A percentile compares a stretch with the other conserved stretches of the same genome.
Conservation (phyloP, 2,329 filamentous ascomycete genomes). For the Paecilomyces dactylethromorphus region DNA sequence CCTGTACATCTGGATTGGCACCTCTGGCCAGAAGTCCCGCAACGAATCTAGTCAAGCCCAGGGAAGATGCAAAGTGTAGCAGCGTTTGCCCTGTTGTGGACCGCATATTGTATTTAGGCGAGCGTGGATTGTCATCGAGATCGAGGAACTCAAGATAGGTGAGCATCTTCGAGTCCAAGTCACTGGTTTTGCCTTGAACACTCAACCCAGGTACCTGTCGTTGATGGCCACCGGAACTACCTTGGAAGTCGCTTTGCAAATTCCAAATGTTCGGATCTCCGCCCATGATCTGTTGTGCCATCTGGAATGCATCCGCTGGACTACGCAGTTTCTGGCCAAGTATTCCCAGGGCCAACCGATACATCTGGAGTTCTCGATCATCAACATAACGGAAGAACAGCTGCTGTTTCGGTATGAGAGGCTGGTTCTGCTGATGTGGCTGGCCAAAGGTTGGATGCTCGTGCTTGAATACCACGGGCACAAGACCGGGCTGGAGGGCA, state of each 20-base stretch:
- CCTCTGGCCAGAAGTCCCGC: slow-evolving; percentile 70
- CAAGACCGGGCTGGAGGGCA: slow-evolving; percentile 58
- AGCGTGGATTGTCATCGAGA: slow-evolving; percentile 64
- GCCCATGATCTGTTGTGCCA: slow-evolving; percentile 43
- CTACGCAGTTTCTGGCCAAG: slow-evolving; percentile 41
- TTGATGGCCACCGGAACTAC: slow-evolving; percentile 39
- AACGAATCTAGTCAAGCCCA: slow-evolving; percentile 69
- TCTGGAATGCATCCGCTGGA: slow-evolving; percentile 42
- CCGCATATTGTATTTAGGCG: slow-evolving; percentile 60
- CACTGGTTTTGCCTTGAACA: slow-evolving; percentile 36
- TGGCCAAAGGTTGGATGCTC: slow-evolving; percentile 43
- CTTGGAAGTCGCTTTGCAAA: slow-evolving; percentile 35
- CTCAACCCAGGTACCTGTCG: slow-evolving; percentile 39
- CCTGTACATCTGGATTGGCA: slow-evolving; percentile 67
- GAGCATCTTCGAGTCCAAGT: slow-evolving; percentile 63
- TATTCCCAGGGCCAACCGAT: slow-evolving; percentile 37
- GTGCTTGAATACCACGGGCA: slow-evolving; percentile 64
- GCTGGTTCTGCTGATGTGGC: slow-evolving; percentile 34
- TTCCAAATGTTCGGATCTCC: slow-evolving; percentile 44
- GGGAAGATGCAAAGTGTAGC: slow-evolving; percentile 69
- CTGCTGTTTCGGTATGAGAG: slow-evolving; percentile 42
- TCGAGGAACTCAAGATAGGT: slow-evolving; percentile 73
- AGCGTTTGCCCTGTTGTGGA: slow-evolving; percentile 67
- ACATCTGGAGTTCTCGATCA: slow-evolving; percentile 43
- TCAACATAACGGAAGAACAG: slow-evolving; percentile 63